A percentile compares a stretch with the other conserved stretches of the same genome.
Evolutionary conservation across 2,329 filamentous ascomycete genomes (phyloP).

Genomic region (Lecanoromycetidae sp.): DNA sequence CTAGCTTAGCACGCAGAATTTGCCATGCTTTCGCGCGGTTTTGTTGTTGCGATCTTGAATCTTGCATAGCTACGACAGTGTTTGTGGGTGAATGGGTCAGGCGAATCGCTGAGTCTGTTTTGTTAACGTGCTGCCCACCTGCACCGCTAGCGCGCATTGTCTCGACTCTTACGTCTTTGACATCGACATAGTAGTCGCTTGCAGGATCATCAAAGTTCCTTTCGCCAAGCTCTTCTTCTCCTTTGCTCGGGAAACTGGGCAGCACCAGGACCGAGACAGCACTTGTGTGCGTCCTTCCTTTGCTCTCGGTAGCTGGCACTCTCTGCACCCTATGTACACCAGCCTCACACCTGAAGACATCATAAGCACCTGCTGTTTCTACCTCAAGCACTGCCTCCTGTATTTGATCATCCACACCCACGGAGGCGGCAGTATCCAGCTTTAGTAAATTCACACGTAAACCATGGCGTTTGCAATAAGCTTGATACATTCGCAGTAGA

Average conservation of each 20-base stretch:
- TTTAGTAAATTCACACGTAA: conserved; percentile 61
- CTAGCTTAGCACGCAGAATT: conserved; percentile 68
- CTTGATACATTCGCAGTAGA: conserved; percentile 78
- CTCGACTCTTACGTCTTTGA: conserved; percentile 69
- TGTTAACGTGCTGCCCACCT: conserved; percentile 96
- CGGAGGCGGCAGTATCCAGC: conserved; percentile 57
- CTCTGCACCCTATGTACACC: conserved; percentile 93
- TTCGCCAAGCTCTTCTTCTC: conserved; percentile 39
- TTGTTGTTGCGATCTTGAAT: conserved; percentile 75
- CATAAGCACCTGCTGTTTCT: conserved; percentile 64
- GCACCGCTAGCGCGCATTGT: conserved; percentile 87
- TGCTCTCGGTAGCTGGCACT: conserved; percentile 79
- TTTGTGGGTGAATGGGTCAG: conserved; percentile 83
- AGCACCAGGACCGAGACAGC: conserved; percentile 87
- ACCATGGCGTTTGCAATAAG: conserved; percentile 58
- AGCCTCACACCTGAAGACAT: conserved; percentile 69
- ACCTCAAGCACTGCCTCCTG: conserved; percentile 84
- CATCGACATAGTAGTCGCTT: conserved; percentile 83
- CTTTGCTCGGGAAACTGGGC: conserved; percentile 57
- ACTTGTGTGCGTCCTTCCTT: conserved; percentile 85
- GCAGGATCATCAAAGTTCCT: conserved; percentile 66
- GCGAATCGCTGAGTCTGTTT: conserved; percentile 89
- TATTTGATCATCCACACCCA: conserved; percentile 54
- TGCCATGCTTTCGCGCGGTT: conserved; percentile 85
- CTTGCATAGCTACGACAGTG: conserved; percentile 82